Percentiles rank a stretch among this genome's conserved stretches.
Conservation (phyloP, 2,329 filamentous ascomycete species). For the Trichoderma sp. region DNA sequence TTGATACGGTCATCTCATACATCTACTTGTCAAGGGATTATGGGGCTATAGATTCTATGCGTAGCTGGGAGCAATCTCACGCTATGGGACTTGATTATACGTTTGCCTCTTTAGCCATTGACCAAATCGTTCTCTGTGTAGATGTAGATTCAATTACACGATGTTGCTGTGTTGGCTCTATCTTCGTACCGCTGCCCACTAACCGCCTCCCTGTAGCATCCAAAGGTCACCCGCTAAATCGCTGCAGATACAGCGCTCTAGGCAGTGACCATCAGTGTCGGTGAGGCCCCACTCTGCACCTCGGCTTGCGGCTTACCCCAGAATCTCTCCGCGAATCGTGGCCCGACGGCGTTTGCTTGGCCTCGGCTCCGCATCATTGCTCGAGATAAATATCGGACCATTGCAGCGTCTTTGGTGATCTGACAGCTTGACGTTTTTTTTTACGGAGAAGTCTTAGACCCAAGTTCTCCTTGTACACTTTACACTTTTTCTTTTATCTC, state of each 20-base stretch:
- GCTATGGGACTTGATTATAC: constrained; percentile 10
- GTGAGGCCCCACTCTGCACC: constrained; percentile 16
- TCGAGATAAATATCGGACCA: constrained; percentile 11
- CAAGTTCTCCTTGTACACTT: neutral
- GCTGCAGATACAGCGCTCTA: neutral
- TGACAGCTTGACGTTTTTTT: neutral
- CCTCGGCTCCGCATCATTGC: constrained; percentile 15
- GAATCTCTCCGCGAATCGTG: constrained; percentile 13
- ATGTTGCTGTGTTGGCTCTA: neutral
- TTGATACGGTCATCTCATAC: constrained; percentile 7
- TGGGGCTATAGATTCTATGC: constrained; percentile 19
- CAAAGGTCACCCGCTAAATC: neutral
- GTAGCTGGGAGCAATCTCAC: constrained; percentile 18
- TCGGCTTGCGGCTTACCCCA: constrained; percentile 22
- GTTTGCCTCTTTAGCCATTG: neutral
- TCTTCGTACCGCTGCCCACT: neutral
- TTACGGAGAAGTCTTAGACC: neutral
- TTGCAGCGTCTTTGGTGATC: neutral
- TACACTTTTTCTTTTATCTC: neutral
- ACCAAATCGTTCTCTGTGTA: neutral
- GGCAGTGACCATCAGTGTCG: neutral
- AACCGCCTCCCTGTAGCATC: neutral
- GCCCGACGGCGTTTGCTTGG: constrained; percentile 7
- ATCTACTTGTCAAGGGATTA: neutral
- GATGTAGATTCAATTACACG: neutral